phyloP scores from a whole-genome alignment of 768 basidiomycete species.

The Trametes punicea region DNA sequence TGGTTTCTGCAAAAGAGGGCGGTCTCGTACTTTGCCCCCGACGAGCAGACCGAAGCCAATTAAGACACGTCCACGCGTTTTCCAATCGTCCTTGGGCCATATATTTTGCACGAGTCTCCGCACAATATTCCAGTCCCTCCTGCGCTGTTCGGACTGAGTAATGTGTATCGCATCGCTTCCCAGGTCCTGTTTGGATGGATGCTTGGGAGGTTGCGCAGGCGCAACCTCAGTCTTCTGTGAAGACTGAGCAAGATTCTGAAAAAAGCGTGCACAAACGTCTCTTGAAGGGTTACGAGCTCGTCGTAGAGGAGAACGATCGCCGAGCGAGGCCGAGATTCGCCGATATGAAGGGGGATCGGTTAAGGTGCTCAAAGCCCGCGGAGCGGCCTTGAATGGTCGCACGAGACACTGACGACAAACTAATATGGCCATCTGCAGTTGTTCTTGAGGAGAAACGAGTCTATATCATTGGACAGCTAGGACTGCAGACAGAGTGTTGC shows the following conservation, averaged over 20 bases:
- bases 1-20: background rate
- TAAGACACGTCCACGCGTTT: conserved; percentile 76
- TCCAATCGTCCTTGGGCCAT: conserved; percentile 88
- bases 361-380: background rate
- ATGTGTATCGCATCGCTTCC: conserved; percentile 15
- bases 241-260: conserved; percentile 6
- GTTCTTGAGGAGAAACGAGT: background rate
- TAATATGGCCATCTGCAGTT: background rate
- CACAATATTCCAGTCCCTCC: conserved; percentile 84
- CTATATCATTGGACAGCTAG: background rate
- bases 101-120: conserved; percentile 81
- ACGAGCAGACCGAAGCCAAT: conserved; percentile 79
- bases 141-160: conserved; percentile 47
- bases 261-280: background rate
- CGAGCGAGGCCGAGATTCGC: background rate
- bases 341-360: background rate
- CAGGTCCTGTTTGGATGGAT: conserved; percentile 11
- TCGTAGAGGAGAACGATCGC: background rate
- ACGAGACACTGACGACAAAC: conserved; percentile 9
- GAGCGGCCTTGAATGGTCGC: background rate
- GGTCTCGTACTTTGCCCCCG: conserved; percentile 71
- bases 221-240: background rate
- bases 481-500: background rate
- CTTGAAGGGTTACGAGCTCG: background rate
- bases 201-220: background rate